Percentiles rank a stretch among this genome's conserved stretches.
phyloP scores from a whole-genome alignment of 805 yeast species.

The Ogataea ganodermae region DNA sequence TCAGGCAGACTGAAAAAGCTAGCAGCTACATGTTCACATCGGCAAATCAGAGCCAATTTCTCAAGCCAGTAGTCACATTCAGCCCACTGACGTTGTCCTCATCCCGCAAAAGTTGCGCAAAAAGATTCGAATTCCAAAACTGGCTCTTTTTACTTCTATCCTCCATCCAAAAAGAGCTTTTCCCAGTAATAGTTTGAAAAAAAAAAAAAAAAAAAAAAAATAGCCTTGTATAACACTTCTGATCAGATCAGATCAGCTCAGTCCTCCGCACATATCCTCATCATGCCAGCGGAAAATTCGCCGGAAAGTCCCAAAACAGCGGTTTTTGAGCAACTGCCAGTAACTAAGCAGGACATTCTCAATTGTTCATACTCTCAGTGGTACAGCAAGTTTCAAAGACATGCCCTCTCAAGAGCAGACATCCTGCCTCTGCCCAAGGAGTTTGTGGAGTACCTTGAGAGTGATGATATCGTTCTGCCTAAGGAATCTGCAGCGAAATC shows the following conservation, averaged over 20 bases:
- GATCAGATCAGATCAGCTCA: no score
- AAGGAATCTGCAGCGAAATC: slow-evolving; percentile 41
- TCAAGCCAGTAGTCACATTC: no score
- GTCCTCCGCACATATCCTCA: no score
- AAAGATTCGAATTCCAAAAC: no score
- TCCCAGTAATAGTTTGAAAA: no score
- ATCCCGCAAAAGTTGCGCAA: no score
- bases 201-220: not conserved
- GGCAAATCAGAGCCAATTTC: not conserved
- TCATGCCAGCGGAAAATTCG: not conserved
- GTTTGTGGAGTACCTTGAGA: slow-evolving; percentile 59
- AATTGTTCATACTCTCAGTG: slow-evolving; percentile 61
- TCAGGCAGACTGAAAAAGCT: not conserved
- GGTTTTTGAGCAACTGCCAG: slow-evolving; percentile 27
- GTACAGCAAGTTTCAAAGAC: slow-evolving; percentile 52
- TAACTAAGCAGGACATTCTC: slow-evolving; percentile 43
- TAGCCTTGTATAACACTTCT: no score
- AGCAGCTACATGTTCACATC: not conserved
- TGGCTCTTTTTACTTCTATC: no score
- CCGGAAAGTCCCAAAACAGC: slow-evolving; percentile 9
- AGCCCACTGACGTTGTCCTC: no score
- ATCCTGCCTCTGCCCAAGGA: slow-evolving; percentile 60
- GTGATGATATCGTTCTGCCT: slow-evolving; percentile 71
- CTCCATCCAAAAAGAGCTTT: no score
- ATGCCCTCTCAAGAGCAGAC: slow-evolving; percentile 48